Conservation (phyloP, 352 stramenopile species). For the Phytopythium montanum region DNA sequence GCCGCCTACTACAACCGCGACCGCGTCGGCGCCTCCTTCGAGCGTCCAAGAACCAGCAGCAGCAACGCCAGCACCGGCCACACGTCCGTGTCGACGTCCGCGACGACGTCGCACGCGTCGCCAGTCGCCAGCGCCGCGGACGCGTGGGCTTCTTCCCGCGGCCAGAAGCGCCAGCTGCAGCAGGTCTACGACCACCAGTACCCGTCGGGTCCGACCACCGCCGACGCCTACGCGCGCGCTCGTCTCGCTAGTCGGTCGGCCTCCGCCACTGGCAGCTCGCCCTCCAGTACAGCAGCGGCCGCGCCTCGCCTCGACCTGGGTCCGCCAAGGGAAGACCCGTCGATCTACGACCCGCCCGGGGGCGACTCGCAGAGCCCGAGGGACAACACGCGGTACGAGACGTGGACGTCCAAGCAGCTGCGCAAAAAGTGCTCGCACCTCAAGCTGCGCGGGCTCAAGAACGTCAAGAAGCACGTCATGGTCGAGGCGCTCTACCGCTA, state of each 20-base stretch:
- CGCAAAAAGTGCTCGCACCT: conserved; percentile 80
- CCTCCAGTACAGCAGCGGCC: too few relatives aligned
- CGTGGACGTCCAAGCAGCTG: conserved; percentile 79
- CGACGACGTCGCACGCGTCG: not conserved
- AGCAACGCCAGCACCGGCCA: not conserved
- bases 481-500: conserved; percentile 77
- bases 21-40: not conserved
- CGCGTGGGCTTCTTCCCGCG: not conserved
- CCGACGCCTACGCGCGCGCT: not conserved
- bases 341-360: conserved; percentile 32
- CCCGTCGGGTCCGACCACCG: not conserved
- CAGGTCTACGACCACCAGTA: conserved; percentile 25
- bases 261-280: not conserved
- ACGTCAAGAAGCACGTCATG: conserved; percentile 87
- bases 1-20: not conserved
- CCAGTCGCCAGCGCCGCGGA: not conserved
- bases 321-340: conserved; percentile 32
- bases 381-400: conserved; percentile 67
- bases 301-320: conserved; percentile 16
- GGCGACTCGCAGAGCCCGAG: conserved; percentile 48
- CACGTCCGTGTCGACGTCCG: not conserved
- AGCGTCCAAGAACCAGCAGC: not conserved
- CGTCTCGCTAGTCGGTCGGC: too few relatives aligned
- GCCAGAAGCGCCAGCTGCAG: conserved; percentile 37
- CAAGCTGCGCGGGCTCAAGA: conserved; percentile 77